Evolutionary conservation across 1,139 yeast species (phyloP).

Genomic region (Yueomyces sp.): DNA sequence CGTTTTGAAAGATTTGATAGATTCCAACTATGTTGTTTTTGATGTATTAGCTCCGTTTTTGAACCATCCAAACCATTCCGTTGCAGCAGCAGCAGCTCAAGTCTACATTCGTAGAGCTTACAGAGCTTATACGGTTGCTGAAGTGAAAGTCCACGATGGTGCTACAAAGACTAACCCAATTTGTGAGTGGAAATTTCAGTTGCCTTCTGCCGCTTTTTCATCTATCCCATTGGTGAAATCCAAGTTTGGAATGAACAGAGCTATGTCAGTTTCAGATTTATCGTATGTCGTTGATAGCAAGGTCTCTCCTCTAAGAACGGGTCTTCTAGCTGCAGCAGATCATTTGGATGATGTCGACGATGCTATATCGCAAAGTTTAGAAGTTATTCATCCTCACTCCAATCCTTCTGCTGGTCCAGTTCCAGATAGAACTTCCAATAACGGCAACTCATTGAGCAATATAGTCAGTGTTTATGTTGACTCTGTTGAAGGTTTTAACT

Average conservation of each 20-base stretch:
- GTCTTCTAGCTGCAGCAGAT: slow-evolving; percentile 71
- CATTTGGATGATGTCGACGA: slow-evolving; percentile 89
- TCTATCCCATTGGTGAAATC: slow-evolving; percentile 44
- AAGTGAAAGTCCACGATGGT: slow-evolving; percentile 47
- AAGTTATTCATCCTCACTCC: slow-evolving; percentile 41
- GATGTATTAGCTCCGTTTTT: slow-evolving; percentile 91
- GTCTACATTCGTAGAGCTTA: slow-evolving; percentile 94
- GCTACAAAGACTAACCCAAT: slow-evolving; percentile 36
- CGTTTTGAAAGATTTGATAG: slow-evolving; percentile 80
- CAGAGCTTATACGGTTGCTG: slow-evolving; percentile 85
- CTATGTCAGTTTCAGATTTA: slow-evolving; percentile 85
- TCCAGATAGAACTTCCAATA: slow-evolving; percentile 32
- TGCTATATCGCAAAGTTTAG: slow-evolving; percentile 63
- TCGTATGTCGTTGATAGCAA: slow-evolving; percentile 67
- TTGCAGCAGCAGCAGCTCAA: slow-evolving; percentile 91
- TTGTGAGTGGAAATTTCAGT: slow-evolving; percentile 81
- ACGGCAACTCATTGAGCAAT: slow-evolving; percentile 41
- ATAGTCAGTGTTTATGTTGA: slow-evolving; percentile 72
- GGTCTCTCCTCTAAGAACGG: slow-evolving; percentile 59
- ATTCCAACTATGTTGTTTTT: slow-evolving; percentile 89
- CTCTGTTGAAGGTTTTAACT: slow-evolving; percentile 58
- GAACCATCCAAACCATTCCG: slow-evolving; percentile 72
- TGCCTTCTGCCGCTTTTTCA: slow-evolving; percentile 70
- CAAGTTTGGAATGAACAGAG: slow-evolving; percentile 52
- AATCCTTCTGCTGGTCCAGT: slow-evolving; percentile 28